Evolutionary conservation across 2,329 filamentous ascomycete species (phyloP).

Genomic region (Purpureocillium takamizusanense): DNA sequence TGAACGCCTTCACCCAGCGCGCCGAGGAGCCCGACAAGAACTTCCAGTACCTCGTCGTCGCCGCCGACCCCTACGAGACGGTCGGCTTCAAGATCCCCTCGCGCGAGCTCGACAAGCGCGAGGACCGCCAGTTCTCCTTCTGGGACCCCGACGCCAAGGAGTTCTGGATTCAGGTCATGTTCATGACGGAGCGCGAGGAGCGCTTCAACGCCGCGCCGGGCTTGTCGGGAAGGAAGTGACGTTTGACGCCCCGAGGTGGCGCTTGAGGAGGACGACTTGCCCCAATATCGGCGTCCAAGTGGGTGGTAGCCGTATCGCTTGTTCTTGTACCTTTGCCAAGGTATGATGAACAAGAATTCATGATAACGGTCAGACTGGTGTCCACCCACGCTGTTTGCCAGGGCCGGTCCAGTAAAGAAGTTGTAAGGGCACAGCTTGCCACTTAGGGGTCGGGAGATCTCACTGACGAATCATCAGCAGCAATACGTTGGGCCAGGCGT

Average conservation of each 20-base stretch:
- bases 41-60: conserved; percentile 90
- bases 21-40: conserved; percentile 89
- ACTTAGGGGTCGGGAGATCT: too few relatives aligned
- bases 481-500: not conserved
- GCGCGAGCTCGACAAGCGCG: conserved; percentile 80
- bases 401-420: too few relatives aligned
- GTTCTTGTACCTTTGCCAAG: too few relatives aligned
- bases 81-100: conserved; percentile 94
- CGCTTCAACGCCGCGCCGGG: conserved; percentile 63
- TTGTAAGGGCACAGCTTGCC: not conserved
- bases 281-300: too few relatives aligned
- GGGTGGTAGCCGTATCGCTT: too few relatives aligned
- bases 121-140: conserved; percentile 85
- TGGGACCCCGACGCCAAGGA: conserved; percentile 94
- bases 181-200: conserved; percentile 97
- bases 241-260: too few relatives aligned
- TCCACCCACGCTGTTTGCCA: too few relatives aligned
- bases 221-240: conserved; percentile 39
- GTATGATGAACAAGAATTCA: too few relatives aligned
- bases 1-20: conserved; percentile 95
- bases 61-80: conserved; percentile 96
- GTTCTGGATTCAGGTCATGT: conserved; percentile 96
- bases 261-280: too few relatives aligned
- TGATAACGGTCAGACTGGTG: too few relatives aligned
- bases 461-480: not conserved